A percentile compares a stretch with the other conserved stretches of the same genome.
phyloP scores from a whole-genome alignment of 108 stramenopile genomes.

The Conticribra guillardii region DNA sequence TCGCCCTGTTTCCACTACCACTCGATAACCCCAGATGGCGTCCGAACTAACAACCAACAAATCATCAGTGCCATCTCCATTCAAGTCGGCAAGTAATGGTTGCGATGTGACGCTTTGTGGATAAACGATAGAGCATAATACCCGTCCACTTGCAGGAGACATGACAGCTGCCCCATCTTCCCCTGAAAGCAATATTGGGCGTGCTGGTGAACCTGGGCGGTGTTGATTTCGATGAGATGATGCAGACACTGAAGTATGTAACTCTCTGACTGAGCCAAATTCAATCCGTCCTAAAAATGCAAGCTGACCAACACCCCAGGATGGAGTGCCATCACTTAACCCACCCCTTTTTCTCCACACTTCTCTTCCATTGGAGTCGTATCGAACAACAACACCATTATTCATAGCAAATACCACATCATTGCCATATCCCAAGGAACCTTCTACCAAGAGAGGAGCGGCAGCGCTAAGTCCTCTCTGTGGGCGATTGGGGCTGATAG shows the following conservation, averaged over 20 bases:
- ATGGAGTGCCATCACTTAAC: constrained; percentile 54
- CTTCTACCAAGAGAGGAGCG: constrained; percentile 72
- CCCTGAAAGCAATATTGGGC: constrained; percentile 78
- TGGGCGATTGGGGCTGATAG: constrained; percentile 24
- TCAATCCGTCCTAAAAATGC: constrained; percentile 55
- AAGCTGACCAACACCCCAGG: constrained; percentile 54
- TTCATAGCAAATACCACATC: constrained; percentile 83
- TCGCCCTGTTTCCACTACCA: constrained; percentile 59
- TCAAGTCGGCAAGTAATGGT: constrained; percentile 75
- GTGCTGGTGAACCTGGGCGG: constrained; percentile 49
- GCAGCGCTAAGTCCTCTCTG: constrained; percentile 44
- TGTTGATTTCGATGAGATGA: constrained; percentile 52
- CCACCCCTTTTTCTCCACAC: constrained; percentile 60
- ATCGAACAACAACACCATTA: constrained; percentile 69
- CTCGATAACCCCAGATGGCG: constrained; percentile 84
- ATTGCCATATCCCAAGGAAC: constrained; percentile 59
- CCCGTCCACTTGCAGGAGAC: constrained; percentile 60
- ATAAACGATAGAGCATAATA: constrained; percentile 63
- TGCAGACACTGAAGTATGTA: constrained; percentile 53
- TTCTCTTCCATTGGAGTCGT: constrained; percentile 58
- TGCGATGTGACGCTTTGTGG: constrained; percentile 63
- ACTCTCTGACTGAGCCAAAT: constrained; percentile 43
- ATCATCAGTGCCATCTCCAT: constrained; percentile 87
- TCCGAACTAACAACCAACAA: constrained; percentile 67
- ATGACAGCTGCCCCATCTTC: constrained; percentile 72